phyloP scores from a whole-genome alignment of 2,329 filamentous ascomycete genomes.

The Verticillium klebahnii region DNA sequence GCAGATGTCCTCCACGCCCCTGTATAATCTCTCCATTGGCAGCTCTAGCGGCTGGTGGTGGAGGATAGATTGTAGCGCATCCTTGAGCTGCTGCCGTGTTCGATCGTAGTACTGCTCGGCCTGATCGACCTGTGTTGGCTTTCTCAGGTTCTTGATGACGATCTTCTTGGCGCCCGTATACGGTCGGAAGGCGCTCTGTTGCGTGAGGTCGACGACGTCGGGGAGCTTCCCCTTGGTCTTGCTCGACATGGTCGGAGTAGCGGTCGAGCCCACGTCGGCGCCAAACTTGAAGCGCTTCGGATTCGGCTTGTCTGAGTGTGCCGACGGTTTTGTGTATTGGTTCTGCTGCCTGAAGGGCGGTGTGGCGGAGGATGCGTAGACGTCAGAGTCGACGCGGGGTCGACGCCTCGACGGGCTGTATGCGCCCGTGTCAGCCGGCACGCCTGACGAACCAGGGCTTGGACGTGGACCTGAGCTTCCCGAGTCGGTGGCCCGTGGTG shows the following conservation, averaged over 20 bases:
- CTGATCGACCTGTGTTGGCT: slow-evolving; percentile 51
- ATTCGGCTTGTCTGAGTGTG: slow-evolving; percentile 1
- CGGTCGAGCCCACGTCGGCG: slow-evolving; percentile 3
- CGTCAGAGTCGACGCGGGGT: slow-evolving; percentile 28
- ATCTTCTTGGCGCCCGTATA: slow-evolving; percentile 77
- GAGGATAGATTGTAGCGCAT: slow-evolving; percentile 71
- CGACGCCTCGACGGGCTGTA: slow-evolving; percentile 31
- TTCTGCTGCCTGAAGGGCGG: neutral
- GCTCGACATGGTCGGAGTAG: slow-evolving; percentile 13
- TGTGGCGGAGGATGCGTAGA: slow-evolving; percentile 17
- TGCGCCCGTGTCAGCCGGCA: slow-evolving; percentile 15
- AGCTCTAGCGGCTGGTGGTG: slow-evolving; percentile 54
- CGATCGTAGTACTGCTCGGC: slow-evolving; percentile 74
- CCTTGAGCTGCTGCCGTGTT: slow-evolving; percentile 69
- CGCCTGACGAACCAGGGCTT: slow-evolving; percentile 4
- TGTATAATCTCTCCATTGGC: slow-evolving; percentile 86
- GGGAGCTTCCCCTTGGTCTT: slow-evolving; percentile 35
- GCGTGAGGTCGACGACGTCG: slow-evolving; percentile 29
- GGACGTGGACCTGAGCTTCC: neutral
- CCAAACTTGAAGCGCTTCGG: slow-evolving; percentile 13
- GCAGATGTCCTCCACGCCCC: slow-evolving; percentile 88
- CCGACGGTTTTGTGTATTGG: neutral
- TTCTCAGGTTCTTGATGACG: slow-evolving; percentile 86
- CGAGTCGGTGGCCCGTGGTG: slow-evolving; percentile 12
- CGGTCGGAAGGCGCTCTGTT: slow-evolving; percentile 56